A percentile compares a stretch with the other conserved stretches of the same genome.
These are phyloP conservation scores for Entomortierella lignicola DNA, from an alignment of 192 early-diverging fungal species.

Conservation along the genomic window DNA sequence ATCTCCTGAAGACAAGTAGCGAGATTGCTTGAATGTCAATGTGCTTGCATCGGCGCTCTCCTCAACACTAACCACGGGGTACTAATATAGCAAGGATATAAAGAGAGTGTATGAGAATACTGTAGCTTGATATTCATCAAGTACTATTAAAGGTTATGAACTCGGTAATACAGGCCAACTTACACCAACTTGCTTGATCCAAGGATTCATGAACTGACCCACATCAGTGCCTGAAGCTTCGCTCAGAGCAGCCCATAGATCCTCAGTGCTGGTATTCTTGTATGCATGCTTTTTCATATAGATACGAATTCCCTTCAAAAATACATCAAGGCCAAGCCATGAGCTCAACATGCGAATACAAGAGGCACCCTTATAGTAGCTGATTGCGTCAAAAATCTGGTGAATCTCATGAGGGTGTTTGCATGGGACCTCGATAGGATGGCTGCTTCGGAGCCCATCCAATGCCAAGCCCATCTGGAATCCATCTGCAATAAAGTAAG, in stretches of 20 bases:
- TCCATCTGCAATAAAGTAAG: constrained; percentile 83
- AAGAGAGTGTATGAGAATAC: too few relatives aligned
- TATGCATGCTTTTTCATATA: constrained; percentile 89
- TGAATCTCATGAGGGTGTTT: constrained; percentile 86
- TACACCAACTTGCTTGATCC: constrained; percentile 88
- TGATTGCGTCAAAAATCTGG: constrained; percentile 97
- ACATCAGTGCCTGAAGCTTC: constrained; percentile 87
- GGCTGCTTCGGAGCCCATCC: constrained; percentile 87
- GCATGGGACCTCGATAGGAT: constrained; percentile 94
- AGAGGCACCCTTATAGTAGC: constrained; percentile 90
- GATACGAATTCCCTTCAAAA: constrained; percentile 75
- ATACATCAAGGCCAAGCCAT: constrained; percentile 74
- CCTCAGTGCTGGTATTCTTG: constrained; percentile 86
- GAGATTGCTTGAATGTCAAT: constrained; percentile 75
- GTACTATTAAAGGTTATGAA: too few relatives aligned
- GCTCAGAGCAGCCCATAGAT: constrained; percentile 88
- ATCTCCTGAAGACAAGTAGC: constrained; percentile 89
- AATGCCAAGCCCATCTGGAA: constrained; percentile 80
- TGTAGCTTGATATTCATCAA: too few relatives aligned
- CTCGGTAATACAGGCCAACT: too few relatives aligned
- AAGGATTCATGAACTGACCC: constrained; percentile 83
- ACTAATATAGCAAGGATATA: too few relatives aligned
- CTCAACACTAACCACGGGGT: constrained; percentile 83
- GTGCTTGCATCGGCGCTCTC: constrained; percentile 64
- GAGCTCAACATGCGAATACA: constrained; percentile 95